Percentiles rank a stretch among this genome's conserved stretches.
These are phyloP conservation scores for Fonsecaea nubica DNA, from an alignment of 2,329 filamentous ascomycete species.

Conservation along the genomic window DNA sequence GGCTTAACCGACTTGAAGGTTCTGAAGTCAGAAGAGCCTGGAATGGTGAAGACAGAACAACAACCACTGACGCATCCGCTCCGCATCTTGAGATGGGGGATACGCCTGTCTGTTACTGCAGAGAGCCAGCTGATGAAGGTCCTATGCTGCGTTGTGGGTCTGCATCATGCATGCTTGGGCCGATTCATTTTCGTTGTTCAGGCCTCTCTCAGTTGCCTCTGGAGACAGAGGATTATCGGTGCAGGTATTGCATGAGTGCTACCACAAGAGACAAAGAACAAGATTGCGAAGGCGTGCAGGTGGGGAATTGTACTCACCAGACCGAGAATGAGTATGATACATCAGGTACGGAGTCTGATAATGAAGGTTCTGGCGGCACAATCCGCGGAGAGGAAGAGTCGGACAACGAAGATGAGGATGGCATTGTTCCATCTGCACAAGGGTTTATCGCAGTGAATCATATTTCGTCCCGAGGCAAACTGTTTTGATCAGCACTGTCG, in stretches of 20 bases:
- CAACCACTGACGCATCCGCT: neutral
- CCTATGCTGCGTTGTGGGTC: conserved; percentile 32
- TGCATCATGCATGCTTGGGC: conserved; percentile 29
- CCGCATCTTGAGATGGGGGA: neutral
- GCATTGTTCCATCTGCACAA: neutral
- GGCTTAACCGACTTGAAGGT: conserved; percentile 13
- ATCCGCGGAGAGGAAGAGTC: neutral
- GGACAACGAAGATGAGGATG: neutral
- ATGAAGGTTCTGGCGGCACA: neutral
- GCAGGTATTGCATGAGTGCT: conserved; percentile 25
- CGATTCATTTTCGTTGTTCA: conserved; percentile 32
- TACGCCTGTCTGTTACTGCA: conserved; percentile 27
- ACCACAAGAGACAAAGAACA: neutral
- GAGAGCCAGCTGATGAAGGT: conserved; percentile 9
- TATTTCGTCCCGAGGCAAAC: neutral
- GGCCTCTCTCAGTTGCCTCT: conserved; percentile 25
- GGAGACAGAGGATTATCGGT: conserved; percentile 24
- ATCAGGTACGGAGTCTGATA: neutral
- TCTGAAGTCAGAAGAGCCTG: neutral
- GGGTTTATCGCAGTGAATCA: conserved; percentile 1
- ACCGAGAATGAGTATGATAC: neutral
- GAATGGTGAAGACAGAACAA: neutral
- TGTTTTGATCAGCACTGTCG: neutral
- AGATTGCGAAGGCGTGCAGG: neutral
- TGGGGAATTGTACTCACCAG: neutral